Percentiles rank a stretch among this genome's conserved stretches.
These are phyloP conservation scores for Talaromyces stipitatus DNA, from an alignment of 495 filamentous ascomycete genomes.

Conservation along the genomic window DNA sequence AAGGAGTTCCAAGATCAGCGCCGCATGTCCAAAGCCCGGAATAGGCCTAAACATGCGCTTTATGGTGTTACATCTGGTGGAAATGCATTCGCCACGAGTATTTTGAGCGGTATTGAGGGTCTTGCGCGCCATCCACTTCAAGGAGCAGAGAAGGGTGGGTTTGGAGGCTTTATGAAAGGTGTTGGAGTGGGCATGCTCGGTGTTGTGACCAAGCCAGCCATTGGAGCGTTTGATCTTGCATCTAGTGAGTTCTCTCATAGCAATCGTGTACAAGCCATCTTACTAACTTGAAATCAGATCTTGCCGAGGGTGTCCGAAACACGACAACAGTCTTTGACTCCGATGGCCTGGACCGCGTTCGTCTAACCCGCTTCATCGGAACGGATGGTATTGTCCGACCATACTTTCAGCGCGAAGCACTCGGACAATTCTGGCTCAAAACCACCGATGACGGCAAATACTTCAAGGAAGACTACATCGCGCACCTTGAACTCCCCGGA, in stretches of 20 bases:
- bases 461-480: slow-evolving; percentile 96
- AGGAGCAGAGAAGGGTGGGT: slow-evolving; percentile 92
- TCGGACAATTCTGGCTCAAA: slow-evolving; percentile 98
- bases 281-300: slow-evolving; percentile 40
- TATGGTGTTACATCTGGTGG: slow-evolving; percentile 95
- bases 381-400: slow-evolving; percentile 90
- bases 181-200: slow-evolving; percentile 93
- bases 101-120: slow-evolving; percentile 90
- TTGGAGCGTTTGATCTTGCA: slow-evolving; percentile 93
- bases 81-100: slow-evolving; percentile 82
- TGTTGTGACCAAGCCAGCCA: slow-evolving; percentile 89
- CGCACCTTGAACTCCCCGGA: slow-evolving; percentile 82
- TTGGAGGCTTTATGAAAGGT: slow-evolving; percentile 91
- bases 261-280: not conserved
- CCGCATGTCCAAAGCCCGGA: slow-evolving; percentile 86
- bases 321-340: slow-evolving; percentile 97
- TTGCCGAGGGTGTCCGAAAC: slow-evolving; percentile 94
- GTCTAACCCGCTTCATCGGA: slow-evolving; percentile 83
- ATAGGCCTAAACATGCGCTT: slow-evolving; percentile 91
- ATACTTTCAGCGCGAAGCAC: slow-evolving; percentile 90
- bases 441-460: slow-evolving; percentile 93
- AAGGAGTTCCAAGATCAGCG: slow-evolving; percentile 97
- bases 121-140: slow-evolving; percentile 88
- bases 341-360: slow-evolving; percentile 87
- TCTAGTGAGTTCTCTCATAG: slow-evolving; percentile 47